A percentile compares a stretch with the other conserved stretches of the same genome.
Conservation (phyloP, 2,329 filamentous ascomycete genomes). For the Chaetomium sp. region DNA sequence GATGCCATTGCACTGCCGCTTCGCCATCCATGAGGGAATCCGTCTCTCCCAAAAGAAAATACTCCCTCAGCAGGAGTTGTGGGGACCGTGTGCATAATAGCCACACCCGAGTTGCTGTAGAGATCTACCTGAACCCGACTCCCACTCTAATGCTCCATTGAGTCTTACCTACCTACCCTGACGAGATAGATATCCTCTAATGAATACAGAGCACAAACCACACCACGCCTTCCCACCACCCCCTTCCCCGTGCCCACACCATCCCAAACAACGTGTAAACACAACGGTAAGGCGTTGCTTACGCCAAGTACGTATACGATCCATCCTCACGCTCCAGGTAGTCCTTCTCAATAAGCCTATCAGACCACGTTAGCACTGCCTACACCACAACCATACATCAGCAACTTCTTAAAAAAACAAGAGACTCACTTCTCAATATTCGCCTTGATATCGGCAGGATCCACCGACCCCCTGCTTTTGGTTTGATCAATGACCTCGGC, state of each 20-base stretch:
- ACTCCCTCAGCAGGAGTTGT: no score
- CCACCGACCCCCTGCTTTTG: constrained; percentile 80
- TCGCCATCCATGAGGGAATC: no score
- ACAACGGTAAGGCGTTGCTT: neutral
- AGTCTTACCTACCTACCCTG: neutral
- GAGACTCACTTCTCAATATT: constrained; percentile 85
- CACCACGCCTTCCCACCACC: neutral
- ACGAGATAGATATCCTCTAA: neutral
- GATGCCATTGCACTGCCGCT: no score
- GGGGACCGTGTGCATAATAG: neutral
- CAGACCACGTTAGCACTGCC: constrained; percentile 16
- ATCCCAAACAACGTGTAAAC: neutral
- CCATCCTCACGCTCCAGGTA: constrained; percentile 82
- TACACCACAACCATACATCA: neutral
- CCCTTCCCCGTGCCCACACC: neutral
- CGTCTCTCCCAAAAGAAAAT: no score
- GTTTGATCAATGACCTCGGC: constrained; percentile 92
- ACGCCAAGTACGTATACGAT: constrained; percentile 69
- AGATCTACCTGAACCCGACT: neutral
- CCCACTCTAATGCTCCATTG: neutral
- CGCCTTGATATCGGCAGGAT: constrained; percentile 87
- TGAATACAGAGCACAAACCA: neutral
- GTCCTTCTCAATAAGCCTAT: constrained; percentile 85
- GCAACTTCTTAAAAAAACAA: neutral
- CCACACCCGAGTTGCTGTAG: neutral